Percentiles rank a stretch among this genome's conserved stretches.
These are phyloP conservation scores for Talaromyces ruber DNA, from an alignment of 495 filamentous ascomycete genomes.

Conservation along the genomic window DNA sequence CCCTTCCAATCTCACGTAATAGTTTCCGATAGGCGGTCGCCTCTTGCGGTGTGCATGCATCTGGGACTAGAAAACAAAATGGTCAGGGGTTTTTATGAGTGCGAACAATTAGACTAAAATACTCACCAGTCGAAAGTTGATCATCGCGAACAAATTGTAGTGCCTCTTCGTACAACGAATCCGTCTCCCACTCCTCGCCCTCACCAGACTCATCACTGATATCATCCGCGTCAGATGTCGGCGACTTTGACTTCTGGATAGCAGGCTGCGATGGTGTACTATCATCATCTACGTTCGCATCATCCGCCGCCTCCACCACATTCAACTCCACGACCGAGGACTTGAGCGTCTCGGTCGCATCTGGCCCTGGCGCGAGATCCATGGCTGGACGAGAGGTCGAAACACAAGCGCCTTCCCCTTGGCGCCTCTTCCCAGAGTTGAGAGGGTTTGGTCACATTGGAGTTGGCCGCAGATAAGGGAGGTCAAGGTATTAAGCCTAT, in stretches of 20 bases:
- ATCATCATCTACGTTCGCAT: background rate
- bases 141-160: constrained; percentile 57
- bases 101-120: constrained; percentile 8
- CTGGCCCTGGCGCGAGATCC: constrained; percentile 34
- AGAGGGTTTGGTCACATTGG: constrained; percentile 22
- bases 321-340: constrained; percentile 37
- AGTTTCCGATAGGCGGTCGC: constrained; percentile 57
- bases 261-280: constrained; percentile 7
- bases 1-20: constrained; percentile 65
- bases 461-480: constrained; percentile 8
- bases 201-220: constrained; percentile 54
- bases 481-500: background rate
- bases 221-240: constrained; percentile 39
- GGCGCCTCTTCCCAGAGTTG: constrained; percentile 16
- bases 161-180: constrained; percentile 60
- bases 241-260: constrained; percentile 17
- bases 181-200: constrained; percentile 56
- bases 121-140: constrained; percentile 47
- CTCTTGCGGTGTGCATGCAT: constrained; percentile 68
- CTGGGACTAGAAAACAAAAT: constrained; percentile 33
- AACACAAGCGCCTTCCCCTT: constrained; percentile 12
- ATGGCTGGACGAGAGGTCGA: constrained; percentile 24
- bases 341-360: constrained; percentile 30
- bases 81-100: constrained; percentile 9
- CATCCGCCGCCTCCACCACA: constrained; percentile 24